Base-by-base conservation (phyloP, 2,329 filamentous ascomycete genomes). In the Colletotrichum cuscutae region DNA sequence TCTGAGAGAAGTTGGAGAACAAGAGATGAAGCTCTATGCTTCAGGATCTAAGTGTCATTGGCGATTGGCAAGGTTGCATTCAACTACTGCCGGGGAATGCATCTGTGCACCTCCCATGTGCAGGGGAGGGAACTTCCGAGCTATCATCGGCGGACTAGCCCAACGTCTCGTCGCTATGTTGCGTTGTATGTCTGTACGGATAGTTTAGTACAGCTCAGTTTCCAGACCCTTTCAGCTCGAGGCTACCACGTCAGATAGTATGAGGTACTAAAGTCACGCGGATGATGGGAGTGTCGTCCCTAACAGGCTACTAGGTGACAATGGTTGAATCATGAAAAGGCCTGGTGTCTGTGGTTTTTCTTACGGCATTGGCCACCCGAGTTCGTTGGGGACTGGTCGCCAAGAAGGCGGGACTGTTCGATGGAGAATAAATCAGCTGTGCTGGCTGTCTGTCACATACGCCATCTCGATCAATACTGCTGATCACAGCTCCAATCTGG, bases 31-130 rank as follows among this genome's bases (percentile, higher is more conserved):
- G 54, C 30, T 26, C 13, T 60, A 59, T 56, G 65, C 59, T 59
- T 22, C 30, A 58, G 42, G 42, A 54, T 46, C 30, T 49, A 42
- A 26, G 54, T 70, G 26, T 12, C 59, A 64, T 60, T 59, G 32
- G 46, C 59, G 26, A 72, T 11, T 69, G 53, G 59, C 32, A 35
- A 54, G 53, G 65, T 72, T 22, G 65, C 65, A 72, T 68, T 22
- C 53, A 37, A 72, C 65, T 72, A 42, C 30, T 42, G 24, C 24
- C 30, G 35, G 46, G 70, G 46, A 42, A 65, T 60, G 46, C 56
- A 61, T 57, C 66, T 65, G 70, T 72, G 66, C 70, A 61, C 61
- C n/a, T 30, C 35, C 30, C 52, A 12, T 15, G 54, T 56, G 59
- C 66, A 65, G 24, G 66, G 35, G n/a, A 59, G 46, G 54, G 26